A percentile compares a stretch with the other conserved stretches of the same genome.
phyloP scores from a whole-genome alignment of 108 stramenopile species.

The Ochromonas danica region DNA sequence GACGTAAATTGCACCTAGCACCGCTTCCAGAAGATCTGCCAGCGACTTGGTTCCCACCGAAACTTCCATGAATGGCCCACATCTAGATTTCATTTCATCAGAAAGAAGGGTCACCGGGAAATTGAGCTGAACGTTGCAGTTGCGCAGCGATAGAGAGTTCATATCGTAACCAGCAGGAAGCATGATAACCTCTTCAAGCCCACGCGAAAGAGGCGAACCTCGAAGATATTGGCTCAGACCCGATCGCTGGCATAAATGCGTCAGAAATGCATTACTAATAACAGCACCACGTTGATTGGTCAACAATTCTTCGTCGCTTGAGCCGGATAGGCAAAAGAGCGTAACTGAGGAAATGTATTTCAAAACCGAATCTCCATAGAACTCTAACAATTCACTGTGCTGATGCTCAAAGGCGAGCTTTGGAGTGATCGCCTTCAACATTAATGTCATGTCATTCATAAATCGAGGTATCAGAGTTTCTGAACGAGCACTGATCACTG shows the following conservation, averaged over 20 bases:
- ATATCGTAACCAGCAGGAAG: no score
- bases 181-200: not conserved
- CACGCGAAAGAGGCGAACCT: not conserved
- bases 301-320: not conserved
- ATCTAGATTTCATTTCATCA: no score
- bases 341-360: not conserved
- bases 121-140: no score
- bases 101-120: no score
- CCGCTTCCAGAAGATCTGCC: no score
- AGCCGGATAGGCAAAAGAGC: not conserved
- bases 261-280: not conserved
- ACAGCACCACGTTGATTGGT: not conserved
- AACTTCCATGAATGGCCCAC: no score
- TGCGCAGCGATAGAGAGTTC: no score
- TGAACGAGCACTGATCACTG: no score
- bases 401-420: not conserved
- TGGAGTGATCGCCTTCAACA: conserved; percentile 1
- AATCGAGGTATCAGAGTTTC: no score
- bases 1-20: no score
- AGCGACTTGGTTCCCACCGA: no score
- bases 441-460: no score
- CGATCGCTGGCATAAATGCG: not conserved
- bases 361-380: conserved; percentile 2
- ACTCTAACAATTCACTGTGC: not conserved
- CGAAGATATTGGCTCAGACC: not conserved